These are phyloP conservation scores for Theobroma cacao DNA, from an alignment of 345 rosid species.

Conservation along the genomic window DNA sequence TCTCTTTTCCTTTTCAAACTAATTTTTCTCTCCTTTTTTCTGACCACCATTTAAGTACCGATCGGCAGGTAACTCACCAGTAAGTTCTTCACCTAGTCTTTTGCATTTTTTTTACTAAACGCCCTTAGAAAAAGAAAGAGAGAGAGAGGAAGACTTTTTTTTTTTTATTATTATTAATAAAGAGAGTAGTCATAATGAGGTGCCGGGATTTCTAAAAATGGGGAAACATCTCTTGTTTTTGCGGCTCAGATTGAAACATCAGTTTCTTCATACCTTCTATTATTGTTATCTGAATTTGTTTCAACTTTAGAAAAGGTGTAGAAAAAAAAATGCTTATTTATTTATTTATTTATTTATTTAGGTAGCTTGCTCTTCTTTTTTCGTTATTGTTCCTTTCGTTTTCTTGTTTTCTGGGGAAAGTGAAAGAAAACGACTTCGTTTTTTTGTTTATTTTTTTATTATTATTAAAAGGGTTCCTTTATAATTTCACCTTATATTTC, in stretches of 20 bases:
- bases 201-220: conserved; percentile 23
- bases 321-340: conserved; percentile 4
- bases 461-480: neutral
- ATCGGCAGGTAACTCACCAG: conserved; percentile 3
- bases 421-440: conserved; percentile 20
- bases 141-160: neutral
- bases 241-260: conserved; percentile 33
- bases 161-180: conserved; percentile 4
- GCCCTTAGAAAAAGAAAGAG: neutral
- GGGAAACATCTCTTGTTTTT: conserved; percentile 21
- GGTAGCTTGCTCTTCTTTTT: neutral
- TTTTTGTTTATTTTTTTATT: too few species aligned
- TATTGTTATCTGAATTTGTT: conserved; percentile 7
- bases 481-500: neutral
- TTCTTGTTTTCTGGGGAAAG: conserved; percentile 18
- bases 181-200: conserved; percentile 9
- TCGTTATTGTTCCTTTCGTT: neutral
- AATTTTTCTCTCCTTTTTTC: neutral
- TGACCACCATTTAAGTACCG: neutral
- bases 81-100: conserved; percentile 4
- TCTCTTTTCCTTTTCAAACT: conserved; percentile 4
- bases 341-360: neutral
- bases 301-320: neutral
- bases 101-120: neutral
- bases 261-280: conserved; percentile 19